A percentile compares a stretch with the other conserved stretches of the same genome.
Evolutionary conservation across 2,329 filamentous ascomycete species (phyloP).

Genomic region (Geosmithia putterillii): DNA sequence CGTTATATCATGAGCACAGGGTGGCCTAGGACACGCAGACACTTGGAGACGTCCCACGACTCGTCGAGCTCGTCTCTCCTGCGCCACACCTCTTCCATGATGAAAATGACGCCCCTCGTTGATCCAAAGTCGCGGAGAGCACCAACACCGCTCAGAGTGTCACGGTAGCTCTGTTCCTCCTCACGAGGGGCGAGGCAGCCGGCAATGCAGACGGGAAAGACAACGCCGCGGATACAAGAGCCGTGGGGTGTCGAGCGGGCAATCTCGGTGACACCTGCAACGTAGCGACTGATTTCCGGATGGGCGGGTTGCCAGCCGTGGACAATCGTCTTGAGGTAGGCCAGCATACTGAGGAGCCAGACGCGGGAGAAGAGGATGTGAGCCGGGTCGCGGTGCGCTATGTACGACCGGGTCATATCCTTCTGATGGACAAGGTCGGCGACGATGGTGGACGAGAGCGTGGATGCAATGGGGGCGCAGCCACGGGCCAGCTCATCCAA

Average conservation of each 20-base stretch:
- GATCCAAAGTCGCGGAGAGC: conserved; percentile 32
- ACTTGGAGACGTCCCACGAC: conserved; percentile 31
- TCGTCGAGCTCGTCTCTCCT: conserved; percentile 23
- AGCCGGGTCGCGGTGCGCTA: not conserved
- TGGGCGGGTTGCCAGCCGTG: conserved; percentile 37
- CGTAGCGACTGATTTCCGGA: conserved; percentile 22
- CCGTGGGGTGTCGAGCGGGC: conserved; percentile 16
- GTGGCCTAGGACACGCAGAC: conserved; percentile 26
- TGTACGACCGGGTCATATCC: not conserved
- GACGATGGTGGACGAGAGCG: not conserved
- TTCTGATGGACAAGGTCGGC: not conserved
- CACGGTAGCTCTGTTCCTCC: conserved; percentile 28
- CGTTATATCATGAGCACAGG: conserved; percentile 24
- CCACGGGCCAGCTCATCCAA: not conserved
- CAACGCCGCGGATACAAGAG: conserved; percentile 20
- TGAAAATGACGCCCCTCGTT: conserved; percentile 25
- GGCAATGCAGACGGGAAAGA: conserved; percentile 28
- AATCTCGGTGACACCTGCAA: conserved; percentile 19
- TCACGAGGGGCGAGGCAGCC: conserved; percentile 25
- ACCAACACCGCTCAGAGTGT: conserved; percentile 26
- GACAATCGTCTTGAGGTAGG: conserved; percentile 35
- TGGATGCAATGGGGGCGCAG: not conserved
- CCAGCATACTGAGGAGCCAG: conserved; percentile 34
- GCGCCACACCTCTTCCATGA: conserved; percentile 35
- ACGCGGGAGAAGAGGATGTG: conserved; percentile 10